Evolutionary conservation across 176 grass and related monocot genomes (phyloP).

Genomic region (Cocos nucifera): DNA sequence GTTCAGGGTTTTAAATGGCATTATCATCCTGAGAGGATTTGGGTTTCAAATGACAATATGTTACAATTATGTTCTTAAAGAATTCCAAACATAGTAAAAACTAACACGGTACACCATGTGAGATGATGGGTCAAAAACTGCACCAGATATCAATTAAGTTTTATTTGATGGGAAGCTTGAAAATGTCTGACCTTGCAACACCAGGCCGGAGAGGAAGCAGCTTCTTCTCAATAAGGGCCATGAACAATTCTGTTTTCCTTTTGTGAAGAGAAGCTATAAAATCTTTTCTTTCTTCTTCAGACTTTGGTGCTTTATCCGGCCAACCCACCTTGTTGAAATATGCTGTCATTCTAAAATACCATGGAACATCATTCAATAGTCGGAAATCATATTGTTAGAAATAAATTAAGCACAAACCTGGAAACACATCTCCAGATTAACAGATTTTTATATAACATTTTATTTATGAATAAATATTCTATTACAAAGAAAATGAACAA

Average conservation of each 20-base stretch:
- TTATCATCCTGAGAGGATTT: no score
- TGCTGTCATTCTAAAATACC: constrained; percentile 67
- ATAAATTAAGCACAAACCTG: not conserved
- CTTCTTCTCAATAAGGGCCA: constrained; percentile 90
- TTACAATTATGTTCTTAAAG: no score
- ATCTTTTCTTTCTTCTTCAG: constrained; percentile 67
- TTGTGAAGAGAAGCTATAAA: constrained; percentile 94
- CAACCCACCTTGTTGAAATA: constrained; percentile 88
- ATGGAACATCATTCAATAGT: no score
- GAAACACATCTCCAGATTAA: not conserved
- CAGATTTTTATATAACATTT: no score
- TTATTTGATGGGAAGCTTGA: not conserved
- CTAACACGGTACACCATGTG: not conserved
- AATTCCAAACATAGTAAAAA: constrained; percentile 14
- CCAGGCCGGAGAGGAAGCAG: constrained; percentile 92
- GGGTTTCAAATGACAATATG: no score
- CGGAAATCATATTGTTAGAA: not conserved
- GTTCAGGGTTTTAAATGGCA: no score
- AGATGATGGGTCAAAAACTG: no score
- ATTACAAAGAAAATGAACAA: no score
- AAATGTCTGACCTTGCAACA: constrained; percentile 64
- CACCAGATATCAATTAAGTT: not conserved
- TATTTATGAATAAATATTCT: no score
- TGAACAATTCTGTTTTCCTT: constrained; percentile 92
- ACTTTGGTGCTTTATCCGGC: constrained; percentile 67